Evolutionary conservation across 2,329 filamentous ascomycete species (phyloP).

Genomic region (Pestalotiopsis sp.): DNA sequence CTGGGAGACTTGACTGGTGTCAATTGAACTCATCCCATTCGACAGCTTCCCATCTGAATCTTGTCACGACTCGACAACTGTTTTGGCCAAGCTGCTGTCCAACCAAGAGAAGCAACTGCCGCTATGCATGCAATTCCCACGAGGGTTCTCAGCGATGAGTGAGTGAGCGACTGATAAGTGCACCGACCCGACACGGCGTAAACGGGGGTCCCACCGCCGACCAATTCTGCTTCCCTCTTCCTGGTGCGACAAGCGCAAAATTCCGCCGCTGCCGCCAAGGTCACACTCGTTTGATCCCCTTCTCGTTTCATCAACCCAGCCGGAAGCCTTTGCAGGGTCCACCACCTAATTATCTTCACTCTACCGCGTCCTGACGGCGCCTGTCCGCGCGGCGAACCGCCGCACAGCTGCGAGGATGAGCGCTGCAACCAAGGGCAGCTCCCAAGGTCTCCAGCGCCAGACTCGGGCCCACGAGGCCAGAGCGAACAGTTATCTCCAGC

Average conservation of each 20-base stretch:
- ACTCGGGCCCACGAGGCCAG: neutral
- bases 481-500: neutral
- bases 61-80: neutral
- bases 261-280: slow-evolving; percentile 16
- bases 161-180: neutral
- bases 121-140: neutral
- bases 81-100: slow-evolving; percentile 14
- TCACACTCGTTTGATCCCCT: slow-evolving; percentile 18
- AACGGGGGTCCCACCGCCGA: neutral
- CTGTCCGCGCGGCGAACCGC: neutral
- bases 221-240: neutral
- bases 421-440: neutral
- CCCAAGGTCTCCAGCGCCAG: neutral
- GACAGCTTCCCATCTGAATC: neutral
- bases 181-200: neutral
- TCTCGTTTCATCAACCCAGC: slow-evolving; percentile 23
- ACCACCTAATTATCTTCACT: slow-evolving; percentile 10
- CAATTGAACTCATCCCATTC: neutral
- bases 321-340: slow-evolving; percentile 11
- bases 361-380: slow-evolving; percentile 6
- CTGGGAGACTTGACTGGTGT: neutral
- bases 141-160: neutral
- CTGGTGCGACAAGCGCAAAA: slow-evolving; percentile 13
- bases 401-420: neutral
- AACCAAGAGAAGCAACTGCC: slow-evolving; percentile 1